Conservation (phyloP, 2,329 filamentous ascomycete genomes). For the Salinomyces thailandicus region DNA sequence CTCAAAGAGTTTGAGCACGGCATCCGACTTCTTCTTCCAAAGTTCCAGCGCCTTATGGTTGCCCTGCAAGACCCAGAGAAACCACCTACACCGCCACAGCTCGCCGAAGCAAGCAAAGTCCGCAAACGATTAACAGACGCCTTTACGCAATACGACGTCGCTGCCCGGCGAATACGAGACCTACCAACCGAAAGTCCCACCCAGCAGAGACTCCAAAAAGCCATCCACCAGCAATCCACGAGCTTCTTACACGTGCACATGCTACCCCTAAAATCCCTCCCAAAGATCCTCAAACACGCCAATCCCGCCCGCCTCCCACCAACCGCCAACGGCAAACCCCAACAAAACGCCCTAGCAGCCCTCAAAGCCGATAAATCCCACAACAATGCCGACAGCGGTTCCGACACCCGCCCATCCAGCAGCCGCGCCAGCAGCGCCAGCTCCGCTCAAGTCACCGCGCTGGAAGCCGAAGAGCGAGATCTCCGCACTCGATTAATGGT, state of each 20-base stretch:
- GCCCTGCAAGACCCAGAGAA: constrained; percentile 62
- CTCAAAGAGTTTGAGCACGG: constrained; percentile 79
- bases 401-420: constrained; percentile 22
- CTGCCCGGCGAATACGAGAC: constrained; percentile 71
- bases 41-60: constrained; percentile 67
- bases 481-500: constrained; percentile 70
- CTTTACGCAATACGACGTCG: constrained; percentile 76
- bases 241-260: constrained; percentile 82
- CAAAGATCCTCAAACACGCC: constrained; percentile 44
- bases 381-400: constrained; percentile 40
- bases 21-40: constrained; percentile 68
- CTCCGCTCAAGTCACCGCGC: constrained; percentile 42
- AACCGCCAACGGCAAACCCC: constrained; percentile 22
- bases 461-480: constrained; percentile 77
- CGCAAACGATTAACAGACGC: constrained; percentile 83
- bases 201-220: constrained; percentile 65
- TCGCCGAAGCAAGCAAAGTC: constrained; percentile 77
- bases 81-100: constrained; percentile 56
- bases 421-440: constrained; percentile 42
- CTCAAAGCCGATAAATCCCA: too few species aligned
- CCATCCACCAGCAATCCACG: constrained; percentile 72
- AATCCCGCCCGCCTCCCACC: constrained; percentile 33
- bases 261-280: constrained; percentile 59
- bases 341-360: constrained; percentile 41
- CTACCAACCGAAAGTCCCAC: constrained; percentile 61